phyloP scores from a whole-genome alignment of 192 early-diverging fungal genomes.

The Coemansia sp. region DNA sequence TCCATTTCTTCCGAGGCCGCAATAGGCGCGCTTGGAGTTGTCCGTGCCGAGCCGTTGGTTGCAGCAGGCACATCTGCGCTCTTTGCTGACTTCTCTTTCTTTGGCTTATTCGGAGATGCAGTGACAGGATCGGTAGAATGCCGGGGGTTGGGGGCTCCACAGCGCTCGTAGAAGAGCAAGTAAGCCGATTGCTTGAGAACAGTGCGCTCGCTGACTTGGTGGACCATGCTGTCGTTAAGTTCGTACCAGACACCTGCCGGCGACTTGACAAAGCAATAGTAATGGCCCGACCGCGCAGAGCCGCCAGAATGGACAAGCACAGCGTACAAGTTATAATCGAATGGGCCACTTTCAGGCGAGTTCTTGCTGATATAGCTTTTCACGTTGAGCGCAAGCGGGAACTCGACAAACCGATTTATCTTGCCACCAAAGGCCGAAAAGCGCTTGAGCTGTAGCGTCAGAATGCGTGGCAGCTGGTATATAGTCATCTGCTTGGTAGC shows the following conservation, averaged over 20 bases:
- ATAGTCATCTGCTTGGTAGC: constrained; percentile 82
- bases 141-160: neutral
- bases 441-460: constrained; percentile 83
- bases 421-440: constrained; percentile 70
- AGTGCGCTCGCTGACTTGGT: constrained; percentile 62
- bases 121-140: neutral
- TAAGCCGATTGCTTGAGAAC: constrained; percentile 80
- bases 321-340: constrained; percentile 69
- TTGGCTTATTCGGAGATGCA: neutral
- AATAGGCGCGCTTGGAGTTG: neutral
- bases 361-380: constrained; percentile 49
- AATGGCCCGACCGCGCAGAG: constrained; percentile 79
- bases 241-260: constrained; percentile 76
- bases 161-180: constrained; percentile 77
- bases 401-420: constrained; percentile 64
- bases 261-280: constrained; percentile 80
- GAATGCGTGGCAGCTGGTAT: constrained; percentile 65
- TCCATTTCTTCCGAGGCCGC: constrained; percentile 44
- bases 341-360: constrained; percentile 51
- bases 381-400: constrained; percentile 65
- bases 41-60: neutral
- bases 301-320: constrained; percentile 80
- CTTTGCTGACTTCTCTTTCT: neutral
- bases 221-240: constrained; percentile 77
- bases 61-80: neutral